phyloP scores from a whole-genome alignment of 2,329 filamentous ascomycete species.

The Nigrospora sphaerica region DNA sequence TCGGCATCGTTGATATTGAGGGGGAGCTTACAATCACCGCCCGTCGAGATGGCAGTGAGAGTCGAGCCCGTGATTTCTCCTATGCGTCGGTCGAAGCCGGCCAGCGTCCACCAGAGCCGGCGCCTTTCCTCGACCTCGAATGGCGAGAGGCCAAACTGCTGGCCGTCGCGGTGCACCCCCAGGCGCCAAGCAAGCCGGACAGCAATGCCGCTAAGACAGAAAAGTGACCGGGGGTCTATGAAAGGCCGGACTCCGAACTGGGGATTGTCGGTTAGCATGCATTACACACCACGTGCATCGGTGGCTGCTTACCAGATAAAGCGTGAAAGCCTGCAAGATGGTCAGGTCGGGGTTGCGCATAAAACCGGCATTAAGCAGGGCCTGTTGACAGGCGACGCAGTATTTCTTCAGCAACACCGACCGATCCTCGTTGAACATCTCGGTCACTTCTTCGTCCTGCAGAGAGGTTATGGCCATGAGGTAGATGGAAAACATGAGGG shows the following conservation, averaged over 20 bases:
- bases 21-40: constrained; percentile 47
- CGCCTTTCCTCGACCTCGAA: constrained; percentile 67
- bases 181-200: constrained; percentile 62
- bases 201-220: constrained; percentile 56
- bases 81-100: constrained; percentile 61
- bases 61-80: constrained; percentile 57
- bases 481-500: constrained; percentile 62
- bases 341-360: constrained; percentile 59
- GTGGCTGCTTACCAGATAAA: constrained; percentile 52
- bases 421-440: constrained; percentile 47
- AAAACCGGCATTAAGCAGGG: constrained; percentile 59
- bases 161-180: constrained; percentile 59
- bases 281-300: background rate
- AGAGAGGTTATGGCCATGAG: constrained; percentile 52
- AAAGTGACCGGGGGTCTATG: constrained; percentile 54
- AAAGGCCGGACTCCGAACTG: constrained; percentile 50
- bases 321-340: constrained; percentile 58
- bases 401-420: constrained; percentile 42
- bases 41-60: constrained; percentile 47
- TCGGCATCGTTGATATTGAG: constrained; percentile 58
- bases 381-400: constrained; percentile 53
- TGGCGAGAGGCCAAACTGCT: constrained; percentile 38
- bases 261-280: constrained; percentile 17
- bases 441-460: constrained; percentile 43
- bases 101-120: constrained; percentile 66